Base-by-base conservation (phyloP, 2,329 filamentous ascomycete genomes). In the Fusarium brevicatenulatum region DNA sequence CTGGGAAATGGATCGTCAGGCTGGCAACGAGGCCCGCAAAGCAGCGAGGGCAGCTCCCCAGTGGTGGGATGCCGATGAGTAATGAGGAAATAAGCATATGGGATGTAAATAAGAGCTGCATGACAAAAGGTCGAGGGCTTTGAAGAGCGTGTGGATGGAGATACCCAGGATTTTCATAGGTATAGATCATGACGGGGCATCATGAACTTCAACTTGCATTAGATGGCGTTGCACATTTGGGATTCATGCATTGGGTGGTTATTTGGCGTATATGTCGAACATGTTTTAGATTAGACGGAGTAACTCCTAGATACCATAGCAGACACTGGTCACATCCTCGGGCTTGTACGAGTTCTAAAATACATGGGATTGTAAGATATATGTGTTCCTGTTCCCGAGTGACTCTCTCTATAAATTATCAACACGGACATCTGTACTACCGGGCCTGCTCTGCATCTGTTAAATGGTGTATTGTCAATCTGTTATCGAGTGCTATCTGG, bases 1-100 rank as follows among this genome's bases (percentile, higher is more conserved):
- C 68, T 77, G 82, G 76, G 74, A 79, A 21, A 70, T 79, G 72
- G 50, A 71, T 15, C 63, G 37, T 15, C 56, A 63, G 19, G 65
- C 60, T 11, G 49, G 42, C 1, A 44, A 56, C 11, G 43, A 64
- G 5, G 19, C 46, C 32, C 72, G 54, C 7, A 34, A 67, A 15
- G 23, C 71, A 18, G 53, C 65, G 16, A 76, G 71, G 40, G 52
- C 64, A 16, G 61, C 76, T 5, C 47, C 68, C 3, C 73, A 80
- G 34, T 81, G 80, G 80, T 81, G 80, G 80, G 80, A 81, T 21
- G 61, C 57, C 9, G 66, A 78, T 21, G 66, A 71, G 16, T 71
- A 68, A 46, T 30, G 21, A 63, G n/a, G n/a, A 43, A 23, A 7
- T 9, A 43, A 25, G 7, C 18, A 7, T 23, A 11, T 18, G 28